Base-by-base conservation (phyloP, 2,329 filamentous ascomycete genomes). In the Nothopassalora personata region DNA sequence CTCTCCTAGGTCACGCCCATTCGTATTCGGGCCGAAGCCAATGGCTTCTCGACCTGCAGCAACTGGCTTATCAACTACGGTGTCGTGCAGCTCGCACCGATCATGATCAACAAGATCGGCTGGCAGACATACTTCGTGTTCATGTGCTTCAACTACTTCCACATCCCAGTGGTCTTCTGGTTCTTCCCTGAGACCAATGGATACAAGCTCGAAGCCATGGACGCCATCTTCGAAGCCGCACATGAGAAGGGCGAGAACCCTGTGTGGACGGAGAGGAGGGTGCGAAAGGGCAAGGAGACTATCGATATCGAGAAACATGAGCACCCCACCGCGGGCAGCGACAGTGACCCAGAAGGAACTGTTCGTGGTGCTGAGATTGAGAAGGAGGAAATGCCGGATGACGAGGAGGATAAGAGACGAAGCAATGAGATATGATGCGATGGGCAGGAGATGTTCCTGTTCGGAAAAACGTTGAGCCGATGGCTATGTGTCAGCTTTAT, bases 51-150 rank as follows among this genome's bases (percentile, higher is more conserved):
- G 0, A 82, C 80, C 2, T 79, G 77, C 68, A 76, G 75, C n/a
- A 83, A 81, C 71, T 61, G 54, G 56, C 48, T 59, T 2, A 62
- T 68, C 57, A 63, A 65, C 19, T 61, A 63, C 45, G 60, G 54
- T 9, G 63, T 65, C 13, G 63, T 65, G 23, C 63, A 64, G 30
- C 56, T 66, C 10, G 81, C 79, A 0, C 79, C 80, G 0, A 74
- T 77, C 4, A 72, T 79, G 7, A 76, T 82, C 60, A 75, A 76
- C 53, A 75, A 72, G 5, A 69, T 83, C 7, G 66, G 74, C 15
- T 82, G 78, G 78, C 78, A 78, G 60, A 76, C 75, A 0, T 82
- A 81, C 61, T 69, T 81, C 2, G 80, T 81, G 62, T 82, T 80
- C 67, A 77, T 77, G 55, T 64, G 61, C 58, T 62, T 66, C 56